These are phyloP conservation scores for Bauhinia variegata DNA, from an alignment of 306 rosid species.

Conservation along the genomic window DNA sequence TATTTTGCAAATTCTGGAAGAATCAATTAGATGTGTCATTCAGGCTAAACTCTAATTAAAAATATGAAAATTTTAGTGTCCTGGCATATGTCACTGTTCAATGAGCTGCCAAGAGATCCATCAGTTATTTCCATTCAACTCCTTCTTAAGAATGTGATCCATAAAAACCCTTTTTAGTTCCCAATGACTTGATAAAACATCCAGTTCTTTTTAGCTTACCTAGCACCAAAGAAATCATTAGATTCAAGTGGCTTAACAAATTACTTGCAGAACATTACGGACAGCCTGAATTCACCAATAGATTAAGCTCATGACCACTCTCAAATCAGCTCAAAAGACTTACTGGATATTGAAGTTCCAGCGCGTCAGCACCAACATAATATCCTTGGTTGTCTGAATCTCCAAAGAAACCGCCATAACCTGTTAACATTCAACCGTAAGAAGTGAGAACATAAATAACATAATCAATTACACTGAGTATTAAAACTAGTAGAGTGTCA, in stretches of 20 bases:
- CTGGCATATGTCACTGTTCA: neutral
- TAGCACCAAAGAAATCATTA: neutral
- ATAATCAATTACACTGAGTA: slow-evolving; percentile 30
- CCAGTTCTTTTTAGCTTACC: neutral
- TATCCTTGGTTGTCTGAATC: slow-evolving; percentile 71
- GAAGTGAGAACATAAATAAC: slow-evolving; percentile 46
- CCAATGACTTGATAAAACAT: neutral
- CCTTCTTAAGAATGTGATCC: neutral
- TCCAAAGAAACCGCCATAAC: slow-evolving; percentile 63
- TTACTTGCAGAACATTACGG: neutral
- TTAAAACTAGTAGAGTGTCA: slow-evolving; percentile 19
- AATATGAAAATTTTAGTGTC: neutral
- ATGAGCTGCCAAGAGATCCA: no score
- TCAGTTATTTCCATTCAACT: no score
- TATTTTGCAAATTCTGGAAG: neutral
- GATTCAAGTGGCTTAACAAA: slow-evolving; percentile 1
- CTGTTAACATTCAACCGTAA: slow-evolving; percentile 67
- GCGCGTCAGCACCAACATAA: slow-evolving; percentile 57
- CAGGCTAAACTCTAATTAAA: neutral
- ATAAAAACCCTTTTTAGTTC: neutral
- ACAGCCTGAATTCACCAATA: slow-evolving; percentile 16
- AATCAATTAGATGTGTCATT: neutral
- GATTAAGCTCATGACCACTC: slow-evolving; percentile 17
- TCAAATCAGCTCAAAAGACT: slow-evolving; percentile 36
- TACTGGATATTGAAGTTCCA: slow-evolving; percentile 73